A percentile compares a stretch with the other conserved stretches of the same genome.
These are phyloP conservation scores for Parietichytrium sp. DNA, from an alignment of 108 stramenopile species.

Conservation along the genomic window DNA sequence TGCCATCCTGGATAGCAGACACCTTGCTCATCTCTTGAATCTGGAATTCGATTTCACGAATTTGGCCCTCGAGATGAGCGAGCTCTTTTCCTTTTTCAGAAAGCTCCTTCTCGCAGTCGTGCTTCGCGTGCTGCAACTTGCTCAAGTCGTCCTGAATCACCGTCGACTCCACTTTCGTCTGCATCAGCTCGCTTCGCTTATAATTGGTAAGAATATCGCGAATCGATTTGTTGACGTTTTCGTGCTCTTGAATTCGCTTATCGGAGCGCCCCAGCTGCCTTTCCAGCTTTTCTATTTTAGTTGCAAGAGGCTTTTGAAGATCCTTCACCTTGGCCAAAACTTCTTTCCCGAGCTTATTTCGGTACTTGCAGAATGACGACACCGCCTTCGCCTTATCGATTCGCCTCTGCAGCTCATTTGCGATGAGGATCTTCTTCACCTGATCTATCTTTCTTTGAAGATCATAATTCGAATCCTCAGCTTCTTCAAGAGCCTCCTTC, in stretches of 20 bases:
- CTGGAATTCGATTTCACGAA: not conserved
- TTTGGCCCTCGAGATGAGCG: not conserved
- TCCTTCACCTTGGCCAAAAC: no score
- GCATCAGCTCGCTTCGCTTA: not conserved
- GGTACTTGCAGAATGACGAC: not conserved
- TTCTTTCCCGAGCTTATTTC: not conserved
- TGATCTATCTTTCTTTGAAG: not conserved
- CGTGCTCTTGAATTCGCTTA: not conserved
- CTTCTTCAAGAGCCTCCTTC: not conserved
- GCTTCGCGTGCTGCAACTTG: not conserved
- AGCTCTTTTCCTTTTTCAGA: not conserved
- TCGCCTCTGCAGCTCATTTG: not conserved
- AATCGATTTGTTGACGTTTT: not conserved
- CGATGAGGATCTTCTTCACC: not conserved
- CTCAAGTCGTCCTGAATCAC: constrained; percentile 32
- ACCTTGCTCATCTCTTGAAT: not conserved
- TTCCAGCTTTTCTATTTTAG: not conserved
- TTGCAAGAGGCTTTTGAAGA: not conserved
- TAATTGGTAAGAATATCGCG: not conserved
- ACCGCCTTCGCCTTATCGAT: not conserved
- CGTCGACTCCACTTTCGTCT: constrained; percentile 15
- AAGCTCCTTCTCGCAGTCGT: constrained; percentile 18
- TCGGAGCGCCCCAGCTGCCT: not conserved
- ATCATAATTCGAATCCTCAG: not conserved
- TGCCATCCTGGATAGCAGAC: constrained; percentile 13